Percentiles rank a stretch among this genome's conserved stretches.
Evolutionary conservation across 441 rosid genomes (phyloP).

Genomic region (Melastoma candidum): DNA sequence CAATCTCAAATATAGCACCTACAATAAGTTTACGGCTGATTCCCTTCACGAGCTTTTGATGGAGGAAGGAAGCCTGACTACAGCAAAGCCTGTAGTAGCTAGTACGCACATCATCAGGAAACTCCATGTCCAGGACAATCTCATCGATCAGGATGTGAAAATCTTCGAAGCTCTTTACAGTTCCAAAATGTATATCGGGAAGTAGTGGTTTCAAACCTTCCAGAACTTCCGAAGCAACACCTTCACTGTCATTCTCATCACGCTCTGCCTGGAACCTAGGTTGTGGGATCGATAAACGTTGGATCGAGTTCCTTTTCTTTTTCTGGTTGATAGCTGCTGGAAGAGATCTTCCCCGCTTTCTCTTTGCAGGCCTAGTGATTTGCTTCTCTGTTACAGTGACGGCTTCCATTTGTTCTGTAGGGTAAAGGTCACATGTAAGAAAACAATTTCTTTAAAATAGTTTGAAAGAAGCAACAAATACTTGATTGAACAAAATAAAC

Average conservation of each 20-base stretch:
- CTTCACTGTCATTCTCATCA: slow-evolving; percentile 59
- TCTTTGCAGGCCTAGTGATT: slow-evolving; percentile 19
- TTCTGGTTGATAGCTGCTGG: slow-evolving; percentile 36
- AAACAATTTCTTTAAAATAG: not conserved
- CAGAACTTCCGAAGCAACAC: slow-evolving; percentile 53
- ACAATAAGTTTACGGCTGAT: slow-evolving; percentile 37
- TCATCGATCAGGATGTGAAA: slow-evolving; percentile 45
- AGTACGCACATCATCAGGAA: slow-evolving; percentile 35
- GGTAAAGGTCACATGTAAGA: slow-evolving; percentile 6
- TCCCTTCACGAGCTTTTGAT: slow-evolving; percentile 36
- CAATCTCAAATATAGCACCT: slow-evolving; percentile 48
- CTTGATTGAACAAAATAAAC: slow-evolving; percentile 11
- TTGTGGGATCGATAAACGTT: slow-evolving; percentile 20
- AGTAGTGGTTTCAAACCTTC: slow-evolving; percentile 44
- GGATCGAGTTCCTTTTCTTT: slow-evolving; percentile 27
- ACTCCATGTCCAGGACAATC: slow-evolving; percentile 37
- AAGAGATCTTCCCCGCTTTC: slow-evolving; percentile 37
- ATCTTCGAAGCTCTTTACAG: slow-evolving; percentile 30
- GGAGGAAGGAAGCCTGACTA: slow-evolving; percentile 52
- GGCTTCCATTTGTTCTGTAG: slow-evolving; percentile 8
- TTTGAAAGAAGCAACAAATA: slow-evolving; percentile 4
- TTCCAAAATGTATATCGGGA: slow-evolving; percentile 35
- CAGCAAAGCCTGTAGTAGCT: slow-evolving; percentile 52
- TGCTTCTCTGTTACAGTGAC: slow-evolving; percentile 18
- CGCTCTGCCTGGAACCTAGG: slow-evolving; percentile 29